A percentile compares a stretch with the other conserved stretches of the same genome.
Evolutionary conservation across 176 grass and related monocot genomes (phyloP).

Genomic region (Panicum miliaceum): DNA sequence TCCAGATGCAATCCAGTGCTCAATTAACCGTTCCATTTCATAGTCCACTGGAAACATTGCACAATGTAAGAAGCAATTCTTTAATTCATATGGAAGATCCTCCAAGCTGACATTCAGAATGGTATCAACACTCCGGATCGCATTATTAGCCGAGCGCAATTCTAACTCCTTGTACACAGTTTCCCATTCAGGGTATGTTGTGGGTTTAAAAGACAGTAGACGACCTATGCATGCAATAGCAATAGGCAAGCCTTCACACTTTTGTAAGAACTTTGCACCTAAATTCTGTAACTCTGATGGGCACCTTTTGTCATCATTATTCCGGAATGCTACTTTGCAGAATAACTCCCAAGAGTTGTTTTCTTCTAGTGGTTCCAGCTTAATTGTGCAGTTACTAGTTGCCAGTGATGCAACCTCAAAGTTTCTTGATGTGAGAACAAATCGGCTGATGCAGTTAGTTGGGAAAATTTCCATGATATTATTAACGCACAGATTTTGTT

Average conservation of each 20-base stretch:
- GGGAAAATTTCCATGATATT: not conserved
- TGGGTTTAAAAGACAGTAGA: not conserved
- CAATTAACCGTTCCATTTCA: not conserved
- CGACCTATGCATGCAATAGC: conserved; percentile 16
- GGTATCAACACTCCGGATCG: not conserved
- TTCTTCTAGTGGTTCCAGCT: not conserved
- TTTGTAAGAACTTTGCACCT: not conserved
- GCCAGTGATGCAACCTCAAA: not conserved
- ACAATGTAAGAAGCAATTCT: conserved; percentile 22
- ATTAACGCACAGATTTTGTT: not conserved
- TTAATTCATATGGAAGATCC: not conserved
- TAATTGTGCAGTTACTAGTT: not conserved
- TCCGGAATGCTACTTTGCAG: not conserved
- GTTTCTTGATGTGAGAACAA: conserved; percentile 27
- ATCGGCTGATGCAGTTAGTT: not conserved
- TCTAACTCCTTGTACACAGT: not conserved
- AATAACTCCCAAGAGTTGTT: not conserved
- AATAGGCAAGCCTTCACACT: conserved; percentile 31
- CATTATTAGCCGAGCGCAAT: not conserved
- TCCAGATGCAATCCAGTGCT: not conserved
- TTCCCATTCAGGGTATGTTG: not conserved
- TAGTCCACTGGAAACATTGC: not conserved
- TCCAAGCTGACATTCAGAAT: conserved; percentile 1
- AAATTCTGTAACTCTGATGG: not conserved
- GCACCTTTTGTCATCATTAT: not conserved